Evolutionary conservation across 2,329 filamentous ascomycete species (phyloP), one percentile per base, ranked within the genome.

Genomic region (Ceratocystis cubensis): DNA sequence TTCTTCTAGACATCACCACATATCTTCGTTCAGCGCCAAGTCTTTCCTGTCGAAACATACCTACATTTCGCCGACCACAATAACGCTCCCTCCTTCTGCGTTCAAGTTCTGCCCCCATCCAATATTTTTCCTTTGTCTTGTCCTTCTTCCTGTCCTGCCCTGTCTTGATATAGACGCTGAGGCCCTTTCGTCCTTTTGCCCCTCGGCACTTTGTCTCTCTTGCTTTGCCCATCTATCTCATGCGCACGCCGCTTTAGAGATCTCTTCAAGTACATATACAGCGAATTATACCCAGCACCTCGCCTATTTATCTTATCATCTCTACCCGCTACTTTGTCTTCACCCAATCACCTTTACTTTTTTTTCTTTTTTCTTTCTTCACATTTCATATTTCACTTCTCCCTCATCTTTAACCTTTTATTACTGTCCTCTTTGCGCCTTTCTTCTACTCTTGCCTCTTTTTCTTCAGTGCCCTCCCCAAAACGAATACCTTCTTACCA

Each of bases 11-110:
- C 41, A 45, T 22, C 44, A 45, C 46, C 44, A 22, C 46, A 13
- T 63, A 17, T 28, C 15, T 62, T 62, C 61, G 17, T 46, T 62
- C 41, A 45, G 61, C 61, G 41, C 20, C 37, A 45, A 45, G 22
- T 45, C 41, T 62, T 62, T 20, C 61, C 61, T 30, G 33, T 46
- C 41, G n/a, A 45, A 41, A n/a, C 48, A 53, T 25, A 62, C 20
- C 6, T 62, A 45, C 59, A 59, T 59, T 28, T 41, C 41, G 30
- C 41, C 41, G 44, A 48, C 22, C 41, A 30, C 20, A 25, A 25
- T 28, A 53, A 41, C 37, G 8, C 37, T 13, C 37, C 37, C 37
- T 41, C 10, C 37, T 25, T 25, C 22, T 41, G 37, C 37, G 37
- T 28, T 28, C 20, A 20, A 25, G 5, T 20, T 25, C 20, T 25